phyloP scores from a whole-genome alignment of 306 rosid species.

The Vicia sativa region DNA sequence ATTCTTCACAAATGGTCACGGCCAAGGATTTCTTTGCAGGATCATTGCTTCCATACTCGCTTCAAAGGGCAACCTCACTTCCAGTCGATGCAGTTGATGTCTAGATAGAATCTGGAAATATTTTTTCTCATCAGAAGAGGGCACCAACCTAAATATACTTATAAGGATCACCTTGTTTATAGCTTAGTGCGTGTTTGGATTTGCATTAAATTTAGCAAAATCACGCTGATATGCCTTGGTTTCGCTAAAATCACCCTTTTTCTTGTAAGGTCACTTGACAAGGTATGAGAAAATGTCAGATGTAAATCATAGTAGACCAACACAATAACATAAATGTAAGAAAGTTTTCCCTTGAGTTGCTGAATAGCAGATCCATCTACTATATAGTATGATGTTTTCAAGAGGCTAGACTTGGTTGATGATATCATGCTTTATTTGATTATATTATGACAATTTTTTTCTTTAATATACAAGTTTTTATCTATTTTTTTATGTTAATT shows the following conservation, averaged over 20 bases:
- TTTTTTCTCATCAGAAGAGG: slow-evolving; percentile 32
- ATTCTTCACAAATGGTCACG: slow-evolving; percentile 54
- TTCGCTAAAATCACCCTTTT: background rate
- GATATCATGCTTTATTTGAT: slow-evolving; percentile 23
- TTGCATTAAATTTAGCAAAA: too few species aligned
- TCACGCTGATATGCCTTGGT: too few species aligned
- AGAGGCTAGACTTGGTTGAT: slow-evolving; percentile 3
- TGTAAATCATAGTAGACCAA: slow-evolving; percentile 44
- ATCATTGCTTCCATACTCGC: slow-evolving; percentile 65
- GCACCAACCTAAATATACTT: slow-evolving; percentile 19
- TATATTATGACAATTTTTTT: slow-evolving; percentile 9
- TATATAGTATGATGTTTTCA: slow-evolving; percentile 25
- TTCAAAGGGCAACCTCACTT: slow-evolving; percentile 91
- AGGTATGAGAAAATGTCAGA: slow-evolving; percentile 27
- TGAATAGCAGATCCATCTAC: slow-evolving; percentile 32
- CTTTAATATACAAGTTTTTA: background rate
- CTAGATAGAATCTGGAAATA: slow-evolving; percentile 52
- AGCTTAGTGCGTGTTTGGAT: background rate
- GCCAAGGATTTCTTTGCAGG: slow-evolving; percentile 69
- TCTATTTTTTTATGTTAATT: background rate
- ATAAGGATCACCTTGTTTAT: slow-evolving; percentile 5
- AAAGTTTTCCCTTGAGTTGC: slow-evolving; percentile 23
- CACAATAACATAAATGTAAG: slow-evolving; percentile 33
- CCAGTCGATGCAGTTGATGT: slow-evolving; percentile 91
- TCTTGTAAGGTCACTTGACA: slow-evolving; percentile 35